Evolutionary conservation across 768 basidiomycete species (phyloP), one percentile per base, ranked within the genome.

Genomic region (Pulveroboletus ravenelii): DNA sequence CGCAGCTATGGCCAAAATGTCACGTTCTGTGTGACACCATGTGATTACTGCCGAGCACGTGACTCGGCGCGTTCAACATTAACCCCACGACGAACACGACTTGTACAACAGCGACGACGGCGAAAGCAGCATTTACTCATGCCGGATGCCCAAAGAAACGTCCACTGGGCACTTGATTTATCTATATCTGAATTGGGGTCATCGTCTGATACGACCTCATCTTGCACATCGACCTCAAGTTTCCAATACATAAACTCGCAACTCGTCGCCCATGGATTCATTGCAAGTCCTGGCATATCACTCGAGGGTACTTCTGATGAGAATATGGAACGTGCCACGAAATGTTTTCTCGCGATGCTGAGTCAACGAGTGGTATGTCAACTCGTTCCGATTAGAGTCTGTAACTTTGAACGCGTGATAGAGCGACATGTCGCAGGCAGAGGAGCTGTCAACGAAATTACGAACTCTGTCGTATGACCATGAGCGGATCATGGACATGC

Each of bases 221-320:
- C 75, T 1, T 70, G 74, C 40, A 65, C 74, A 27, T 79, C 80
- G 7, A 69, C 72, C 1, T 85, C 85, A 4, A 85, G 78, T 51
- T 65, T 89, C 23, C 84, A 89, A 50, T 91, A 87, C 62, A 76
- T 92, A 62, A 93, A 91, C 62, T 73, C 84, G 17, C 91, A 93
- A 57, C 78, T 93, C 6, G 68, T 89, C 42, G 84, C 90, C 3
- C 90, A 93, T 70, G 91, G 91, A 8, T 93, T 87, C 57, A 69
- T 78, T 1, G 61, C 78, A 10, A 61, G 75, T 1, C 81, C 84
- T 0, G 89, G 90, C 0, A 67, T 93, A 17, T 80, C 74, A 12
- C 70, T 93, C 34, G 86, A 87, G 0, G 85, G 85, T 0, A 67
- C 85, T 12, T 74, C 79, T 0, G 74, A 74, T 42, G 63, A 74